Base-by-base conservation (phyloP, 768 basidiomycete genomes). In the Tubosaeta sp. region DNA sequence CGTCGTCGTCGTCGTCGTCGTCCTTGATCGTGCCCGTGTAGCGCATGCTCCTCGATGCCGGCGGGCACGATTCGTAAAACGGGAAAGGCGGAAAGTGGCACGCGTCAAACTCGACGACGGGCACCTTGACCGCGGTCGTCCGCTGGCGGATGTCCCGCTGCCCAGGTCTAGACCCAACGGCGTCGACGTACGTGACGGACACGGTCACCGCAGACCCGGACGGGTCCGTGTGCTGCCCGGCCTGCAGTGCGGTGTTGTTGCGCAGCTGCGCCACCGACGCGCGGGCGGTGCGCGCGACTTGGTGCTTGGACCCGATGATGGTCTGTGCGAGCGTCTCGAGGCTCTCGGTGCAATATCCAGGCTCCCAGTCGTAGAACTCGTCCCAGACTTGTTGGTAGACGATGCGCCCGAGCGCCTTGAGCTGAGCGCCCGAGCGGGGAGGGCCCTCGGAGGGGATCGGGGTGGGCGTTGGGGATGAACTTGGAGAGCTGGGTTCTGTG, bases 321-420 rank as follows among this genome's bases (percentile, higher is more conserved):
- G 55, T 14, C 11, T 67, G 57, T 12, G 59, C 45, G 8, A 46
- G 33, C 8, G 54, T 51, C 4, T n/a, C 44, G 42, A 74, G 57
- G 7, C 64, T 55, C 1, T 63, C 58, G n/a, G 34, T 25, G 48
- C 69, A 75, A 8, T 70, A 56, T 0, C 48, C 52, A 2, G 61
- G 58, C 52, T 80, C 77, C 74, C 76, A 77, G n/a, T 50, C 48
- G 44, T 80, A 79, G 57, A 79, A 81, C 8, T 74, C 71, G 4
- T 59, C 39, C 79, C 80, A 81, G 27, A 74, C 65, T 1, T 57
- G 53, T 32, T 61, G 58, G 57, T 76, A 78, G 29, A 72, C 60
- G 5, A 48, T 41, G 4, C 60, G 56, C 4, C 67, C 75, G 39
- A 63, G 51, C 0, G 60, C 48, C 16, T 59, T 59, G 32, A 64